Evolutionary conservation across 176 grass and related monocot genomes (phyloP).

Genomic region (Triticum timopheevii): DNA sequence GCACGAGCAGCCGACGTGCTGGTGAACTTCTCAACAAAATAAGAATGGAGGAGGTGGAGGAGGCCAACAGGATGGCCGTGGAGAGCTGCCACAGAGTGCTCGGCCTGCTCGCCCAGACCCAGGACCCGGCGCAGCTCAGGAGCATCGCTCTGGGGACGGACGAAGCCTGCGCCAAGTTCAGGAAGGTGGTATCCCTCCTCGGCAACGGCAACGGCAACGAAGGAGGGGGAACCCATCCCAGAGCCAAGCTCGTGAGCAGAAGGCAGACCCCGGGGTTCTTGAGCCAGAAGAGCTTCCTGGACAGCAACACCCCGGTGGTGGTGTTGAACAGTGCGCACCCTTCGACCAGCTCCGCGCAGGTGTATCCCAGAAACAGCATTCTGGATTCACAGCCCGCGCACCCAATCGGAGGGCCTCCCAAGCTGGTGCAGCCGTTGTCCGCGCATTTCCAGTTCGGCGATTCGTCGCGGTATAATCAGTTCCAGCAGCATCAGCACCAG

Average conservation of each 20-base stretch:
- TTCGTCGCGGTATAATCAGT: conserved; percentile 36
- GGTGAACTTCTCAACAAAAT: too few species aligned
- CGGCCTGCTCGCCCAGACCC: conserved; percentile 50
- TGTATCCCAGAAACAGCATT: conserved; percentile 39
- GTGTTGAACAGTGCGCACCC: conserved; percentile 33
- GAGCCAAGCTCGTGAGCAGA: conserved; percentile 49
- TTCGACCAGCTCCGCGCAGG: conserved; percentile 42
- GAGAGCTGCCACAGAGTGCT: conserved; percentile 80
- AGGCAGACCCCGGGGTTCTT: conserved; percentile 26
- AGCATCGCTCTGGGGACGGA: conserved; percentile 52
- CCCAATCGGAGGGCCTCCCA: conserved; percentile 32
- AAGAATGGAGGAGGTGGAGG: conserved; percentile 69
- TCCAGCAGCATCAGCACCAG: conserved; percentile 44
- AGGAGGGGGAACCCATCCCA: conserved; percentile 40
- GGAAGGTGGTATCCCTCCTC: conserved; percentile 69
- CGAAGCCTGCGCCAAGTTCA: conserved; percentile 76
- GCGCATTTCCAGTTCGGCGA: conserved; percentile 48
- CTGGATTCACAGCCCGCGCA: conserved; percentile 16
- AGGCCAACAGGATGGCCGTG: conserved; percentile 69
- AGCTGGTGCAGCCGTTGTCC: conserved; percentile 47
- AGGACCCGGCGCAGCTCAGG: conserved; percentile 48
- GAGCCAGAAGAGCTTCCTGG: conserved; percentile 52
- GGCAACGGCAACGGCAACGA: neutral
- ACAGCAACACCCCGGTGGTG: conserved; percentile 14
- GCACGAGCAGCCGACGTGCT: neutral